Evolutionary conservation across 345 rosid genomes (phyloP), one percentile per base, ranked within the genome.

Genomic region (Lumnitzera littorea): DNA sequence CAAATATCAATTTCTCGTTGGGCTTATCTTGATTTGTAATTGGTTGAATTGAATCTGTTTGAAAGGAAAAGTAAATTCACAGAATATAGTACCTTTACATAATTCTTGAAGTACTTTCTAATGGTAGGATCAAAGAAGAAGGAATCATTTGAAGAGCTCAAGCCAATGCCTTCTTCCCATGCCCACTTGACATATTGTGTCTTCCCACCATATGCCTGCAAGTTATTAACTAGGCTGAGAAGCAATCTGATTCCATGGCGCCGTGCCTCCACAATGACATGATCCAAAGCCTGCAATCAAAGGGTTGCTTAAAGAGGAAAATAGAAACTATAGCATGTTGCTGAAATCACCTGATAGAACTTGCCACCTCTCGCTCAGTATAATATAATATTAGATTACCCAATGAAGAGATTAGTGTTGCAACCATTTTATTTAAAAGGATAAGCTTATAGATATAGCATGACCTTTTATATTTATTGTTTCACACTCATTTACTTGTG

Each of bases 171-270:
- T 77, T 92, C 98, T 69, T 87, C 74, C 97, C 92, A 87, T 23
- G 98, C 98, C 98, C 98, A 92, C 31, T 89, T 78, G 57, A 92
- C 97, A 23, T 92, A 89, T 70, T 87, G 97, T 51, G 89, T 82
- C 74, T 92, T 92, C 48, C 97, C 98, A 57, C 98, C 98, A 55
- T 87, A 92, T 20, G 91, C 82, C 53, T 82, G 84, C 63, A 92
- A 74, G 81, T 92, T 92, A 58, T 92, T 89, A 36, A 87, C 98
- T 61, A 92, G 75, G 76, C 94, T 68, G 55, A 92, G 88, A 70
- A 92, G 86, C 70, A 89, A 72, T 75, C 90, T 84, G 63, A 92
- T 68, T 62, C 77, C 85, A 50, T 82, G 83, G 41, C 56, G 77
- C 67, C 82, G 80, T 46, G 97, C 96, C 81, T 89, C 94, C 54